Base-by-base conservation (phyloP, 441 rosid genomes). In the Macaranga tanarius region DNA sequence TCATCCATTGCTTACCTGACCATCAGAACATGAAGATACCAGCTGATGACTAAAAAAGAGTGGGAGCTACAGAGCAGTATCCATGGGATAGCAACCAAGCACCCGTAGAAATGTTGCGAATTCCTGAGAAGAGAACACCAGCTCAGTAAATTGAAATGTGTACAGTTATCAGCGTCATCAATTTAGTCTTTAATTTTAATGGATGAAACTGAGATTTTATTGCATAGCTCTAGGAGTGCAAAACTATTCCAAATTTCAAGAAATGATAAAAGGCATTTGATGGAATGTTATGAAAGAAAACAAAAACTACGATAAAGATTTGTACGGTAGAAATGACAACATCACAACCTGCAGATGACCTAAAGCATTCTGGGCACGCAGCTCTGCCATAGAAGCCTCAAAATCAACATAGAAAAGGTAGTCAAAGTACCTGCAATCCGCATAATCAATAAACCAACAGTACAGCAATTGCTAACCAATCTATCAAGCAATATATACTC, bases 311-410 rank as follows among this genome's bases (percentile, higher is more conserved):
- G n/a, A 2, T n/a, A 34, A 62, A 17, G 10, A 62, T 8, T 62
- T 62, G 22, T 8, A 6, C 13, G 22, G 4, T 17, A 13, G 48
- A 54, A 55, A 45, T 20, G 34, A 73, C 16, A 16, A 12, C 28
- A 56, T 20, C 44, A 79, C 47, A 54, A 84, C 93, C 90, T 89
- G 89, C 66, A 89, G 78, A 77, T 87, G 87, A 62, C 82, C 89
- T 19, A 89, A 76, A 4, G 90, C 91, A 75, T 79, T 80, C 74
- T 89, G 90, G 20, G 91, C 88, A 48, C 86, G 87, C 5, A 84
- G 79, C 28, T 89, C 93, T 10, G 93, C 93, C 90, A 87, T 87
- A 38, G 93, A 89, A 63, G 93, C 91, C 68, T 86, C 91, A 70
- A 89, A 89, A 75, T 89, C 90, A 58, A 87, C 78, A 62, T 84